phyloP scores from a whole-genome alignment of 148 eudicot species.

The Vaccinium macrocarpon region DNA sequence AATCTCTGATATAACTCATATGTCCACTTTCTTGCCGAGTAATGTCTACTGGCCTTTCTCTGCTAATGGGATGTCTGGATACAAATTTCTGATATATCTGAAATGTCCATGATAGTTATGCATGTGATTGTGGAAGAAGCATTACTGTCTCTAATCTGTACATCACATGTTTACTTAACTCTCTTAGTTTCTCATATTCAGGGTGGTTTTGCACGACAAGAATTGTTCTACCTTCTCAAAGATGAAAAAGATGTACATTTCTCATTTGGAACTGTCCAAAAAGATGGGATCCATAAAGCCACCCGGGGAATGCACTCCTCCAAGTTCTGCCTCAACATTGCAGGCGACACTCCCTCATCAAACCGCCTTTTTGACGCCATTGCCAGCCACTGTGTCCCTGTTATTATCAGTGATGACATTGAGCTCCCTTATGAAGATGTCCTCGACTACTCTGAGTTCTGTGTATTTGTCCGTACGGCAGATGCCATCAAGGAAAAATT shows the following conservation, averaged over 20 bases:
- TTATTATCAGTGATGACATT: conserved; percentile 83
- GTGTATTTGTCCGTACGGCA: conserved; percentile 66
- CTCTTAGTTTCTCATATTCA: conserved; percentile 24
- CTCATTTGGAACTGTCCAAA: conserved; percentile 71
- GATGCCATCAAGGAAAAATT: conserved; percentile 70
- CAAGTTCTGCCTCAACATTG: conserved; percentile 94
- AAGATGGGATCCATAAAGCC: conserved; percentile 62
- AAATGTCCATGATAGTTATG: background rate
- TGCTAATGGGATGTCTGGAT: background rate
- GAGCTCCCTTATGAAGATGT: conserved; percentile 93
- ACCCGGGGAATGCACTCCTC: conserved; percentile 82
- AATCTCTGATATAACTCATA: background rate
- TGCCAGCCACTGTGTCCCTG: conserved; percentile 93
- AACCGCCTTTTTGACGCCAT: conserved; percentile 94
- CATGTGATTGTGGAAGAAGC: background rate
- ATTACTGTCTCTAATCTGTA: background rate
- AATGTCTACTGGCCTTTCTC: background rate
- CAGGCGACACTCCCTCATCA: conserved; percentile 96
- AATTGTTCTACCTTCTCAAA: conserved; percentile 66
- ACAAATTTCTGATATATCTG: background rate
- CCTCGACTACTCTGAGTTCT: conserved; percentile 79
- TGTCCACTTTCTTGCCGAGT: background rate
- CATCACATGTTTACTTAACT: background rate
- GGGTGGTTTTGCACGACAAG: conserved; percentile 92
- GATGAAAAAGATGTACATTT: conserved; percentile 89